A percentile compares a stretch with the other conserved stretches of the same genome.
phyloP scores from a whole-genome alignment of 495 filamentous ascomycete genomes.

The Bathelium albidoporum region DNA sequence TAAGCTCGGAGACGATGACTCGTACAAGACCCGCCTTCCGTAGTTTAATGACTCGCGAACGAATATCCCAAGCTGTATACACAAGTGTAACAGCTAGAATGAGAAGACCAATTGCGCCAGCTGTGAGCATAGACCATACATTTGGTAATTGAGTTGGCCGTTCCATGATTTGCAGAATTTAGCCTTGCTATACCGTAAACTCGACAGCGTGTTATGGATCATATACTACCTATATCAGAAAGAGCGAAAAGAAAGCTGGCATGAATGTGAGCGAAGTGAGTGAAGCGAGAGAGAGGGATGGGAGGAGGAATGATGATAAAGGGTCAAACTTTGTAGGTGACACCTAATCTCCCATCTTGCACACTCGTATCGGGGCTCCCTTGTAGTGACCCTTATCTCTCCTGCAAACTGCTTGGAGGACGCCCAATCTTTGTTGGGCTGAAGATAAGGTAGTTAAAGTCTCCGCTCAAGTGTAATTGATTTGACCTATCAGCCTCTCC shows the following conservation, averaged over 20 bases:
- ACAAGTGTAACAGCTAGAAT: background rate
- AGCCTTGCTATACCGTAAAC: background rate
- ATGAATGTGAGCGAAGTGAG: background rate
- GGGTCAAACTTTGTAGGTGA: too few relatives aligned
- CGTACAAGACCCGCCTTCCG: background rate
- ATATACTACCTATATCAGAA: too few relatives aligned
- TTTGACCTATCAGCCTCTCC: too few relatives aligned
- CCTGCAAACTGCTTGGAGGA: too few relatives aligned
- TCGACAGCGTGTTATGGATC: too few relatives aligned
- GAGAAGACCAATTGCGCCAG: background rate
- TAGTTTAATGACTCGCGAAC: background rate
- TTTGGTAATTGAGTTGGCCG: background rate
- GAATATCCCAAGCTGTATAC: background rate
- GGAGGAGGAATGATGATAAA: too few relatives aligned
- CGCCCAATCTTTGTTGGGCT: too few relatives aligned
- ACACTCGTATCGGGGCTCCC: too few relatives aligned
- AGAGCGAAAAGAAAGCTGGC: background rate
- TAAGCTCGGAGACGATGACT: background rate
- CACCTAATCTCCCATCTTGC: too few relatives aligned
- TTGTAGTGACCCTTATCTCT: too few relatives aligned
- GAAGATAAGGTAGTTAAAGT: too few relatives aligned
- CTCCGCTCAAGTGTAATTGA: too few relatives aligned
- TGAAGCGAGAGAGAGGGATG: background rate
- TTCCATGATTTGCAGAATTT: background rate
- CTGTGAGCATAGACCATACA: background rate